phyloP scores from a whole-genome alignment of 176 grass and related monocot species.

The Typha latifolia region DNA sequence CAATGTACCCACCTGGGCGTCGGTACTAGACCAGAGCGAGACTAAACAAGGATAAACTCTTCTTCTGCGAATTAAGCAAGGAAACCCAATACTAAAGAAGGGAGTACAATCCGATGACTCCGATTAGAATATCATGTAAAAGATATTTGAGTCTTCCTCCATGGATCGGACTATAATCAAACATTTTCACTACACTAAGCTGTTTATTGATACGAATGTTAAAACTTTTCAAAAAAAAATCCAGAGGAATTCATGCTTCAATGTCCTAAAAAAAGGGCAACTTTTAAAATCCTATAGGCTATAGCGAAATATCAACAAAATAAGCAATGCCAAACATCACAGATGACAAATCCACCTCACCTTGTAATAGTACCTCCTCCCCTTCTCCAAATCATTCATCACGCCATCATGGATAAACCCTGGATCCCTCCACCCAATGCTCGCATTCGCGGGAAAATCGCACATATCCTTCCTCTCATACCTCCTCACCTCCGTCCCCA shows the following conservation, averaged over 20 bases:
- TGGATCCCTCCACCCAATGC: constrained; percentile 82
- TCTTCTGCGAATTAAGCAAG: no score
- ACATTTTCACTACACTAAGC: no score
- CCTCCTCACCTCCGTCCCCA: constrained; percentile 48
- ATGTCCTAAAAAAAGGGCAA: neutral
- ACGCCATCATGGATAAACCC: constrained; percentile 87
- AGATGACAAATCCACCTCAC: constrained; percentile 25
- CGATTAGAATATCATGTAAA: no score
- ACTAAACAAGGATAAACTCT: no score
- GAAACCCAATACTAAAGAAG: no score
- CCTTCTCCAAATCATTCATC: constrained; percentile 57
- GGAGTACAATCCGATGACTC: no score
- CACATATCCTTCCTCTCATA: constrained; percentile 94
- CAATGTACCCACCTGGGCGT: no score
- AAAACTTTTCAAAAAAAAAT: no score
- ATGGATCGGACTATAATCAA: no score
- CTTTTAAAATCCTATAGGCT: neutral
- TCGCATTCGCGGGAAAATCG: constrained; percentile 54
- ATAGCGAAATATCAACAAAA: neutral
- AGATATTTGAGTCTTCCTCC: no score
- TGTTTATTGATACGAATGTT: no score
- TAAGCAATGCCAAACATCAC: neutral
- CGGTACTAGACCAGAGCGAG: no score
- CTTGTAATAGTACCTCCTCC: constrained; percentile 83
- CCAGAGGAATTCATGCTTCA: neutral